These are phyloP conservation scores for Rubroboletus satanas DNA, from an alignment of 768 basidiomycete genomes.

Conservation along the genomic window DNA sequence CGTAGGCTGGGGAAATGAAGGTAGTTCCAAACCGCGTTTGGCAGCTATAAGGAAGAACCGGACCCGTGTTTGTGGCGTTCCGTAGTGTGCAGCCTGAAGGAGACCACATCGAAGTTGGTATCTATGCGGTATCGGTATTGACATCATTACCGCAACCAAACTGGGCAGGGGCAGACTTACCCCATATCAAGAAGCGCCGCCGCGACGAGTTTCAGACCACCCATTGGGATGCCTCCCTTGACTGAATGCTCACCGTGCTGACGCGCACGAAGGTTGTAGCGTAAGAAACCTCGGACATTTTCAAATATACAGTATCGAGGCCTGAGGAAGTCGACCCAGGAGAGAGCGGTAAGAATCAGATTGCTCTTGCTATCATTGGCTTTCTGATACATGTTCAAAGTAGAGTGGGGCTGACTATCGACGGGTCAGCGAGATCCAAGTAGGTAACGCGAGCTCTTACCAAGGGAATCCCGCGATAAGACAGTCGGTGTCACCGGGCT, in stretches of 20 bases:
- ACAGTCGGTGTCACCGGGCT: slow-evolving; percentile 53
- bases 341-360: slow-evolving; percentile 56
- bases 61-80: slow-evolving; percentile 43
- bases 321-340: slow-evolving; percentile 40
- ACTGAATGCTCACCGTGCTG: slow-evolving; percentile 42
- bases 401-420: slow-evolving; percentile 70
- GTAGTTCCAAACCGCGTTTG: slow-evolving; percentile 33
- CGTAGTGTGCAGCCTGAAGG: slow-evolving; percentile 47
- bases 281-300: slow-evolving; percentile 46
- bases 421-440: slow-evolving; percentile 1
- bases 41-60: slow-evolving; percentile 50
- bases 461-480: slow-evolving; percentile 76
- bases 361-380: slow-evolving; percentile 67
- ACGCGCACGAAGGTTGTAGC: slow-evolving; percentile 36
- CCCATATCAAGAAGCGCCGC: slow-evolving; percentile 61
- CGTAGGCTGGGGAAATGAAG: slow-evolving; percentile 40
- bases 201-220: slow-evolving; percentile 66
- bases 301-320: slow-evolving; percentile 47
- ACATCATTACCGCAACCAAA: background rate
- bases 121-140: slow-evolving; percentile 19
- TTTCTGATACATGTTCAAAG: slow-evolving; percentile 65
- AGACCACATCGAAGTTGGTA: slow-evolving; percentile 43
- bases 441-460: slow-evolving; percentile 31
- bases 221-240: slow-evolving; percentile 65
- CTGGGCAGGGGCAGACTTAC: slow-evolving; percentile 35